Evolutionary conservation across 75 land plant genomes (phyloP), one percentile per base, ranked within the genome.

Genomic region (Isoetes taiwanensis): DNA sequence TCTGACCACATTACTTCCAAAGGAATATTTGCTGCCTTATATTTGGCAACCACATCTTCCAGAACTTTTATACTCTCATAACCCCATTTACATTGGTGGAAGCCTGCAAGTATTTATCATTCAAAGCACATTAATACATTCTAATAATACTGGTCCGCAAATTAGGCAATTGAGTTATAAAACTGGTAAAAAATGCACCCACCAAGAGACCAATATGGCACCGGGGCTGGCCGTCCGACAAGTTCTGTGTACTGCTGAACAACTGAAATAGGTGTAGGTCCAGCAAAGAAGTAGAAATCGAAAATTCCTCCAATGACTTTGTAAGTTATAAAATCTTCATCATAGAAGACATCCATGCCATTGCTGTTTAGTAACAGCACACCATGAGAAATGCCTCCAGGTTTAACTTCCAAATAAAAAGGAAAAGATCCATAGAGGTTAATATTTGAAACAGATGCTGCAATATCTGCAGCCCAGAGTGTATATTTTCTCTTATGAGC

Each of bases 161-260:
- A n/a, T n/a, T n/a, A n/a, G n/a, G n/a, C n/a, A n/a, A n/a, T n/a
- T n/a, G n/a, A n/a, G n/a, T n/a, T n/a, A n/a, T n/a, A n/a, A n/a
- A n/a, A n/a, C n/a, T n/a, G n/a, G n/a, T n/a, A 1, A 57, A 33
- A 57, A 24, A n/a, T 11, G 37, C 6, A 20, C 50, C 64, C 54
- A 84, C 93, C 96, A 39, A 81, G 69, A 1, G 96, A 74, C 87
- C 96, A 90, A 59, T 77, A 90, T 9, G 94, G 96, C 94, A 86
- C 80, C 0, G 84, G 72, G 1, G 87, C 75, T 20, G 94, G 96
- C 9, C 81, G 70, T 11, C 96, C 96, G 25, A 86, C 71, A 28
- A 90, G 80, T 43, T 75, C 74, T 2, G 93, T 82, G 57, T 90
- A 90, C 70, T 90, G 96, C 11, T 73, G 65, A 26, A 78, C 34